Base-by-base conservation (phyloP, 1,284 basidiomycete species). In the Takashimella tepidaria region DNA sequence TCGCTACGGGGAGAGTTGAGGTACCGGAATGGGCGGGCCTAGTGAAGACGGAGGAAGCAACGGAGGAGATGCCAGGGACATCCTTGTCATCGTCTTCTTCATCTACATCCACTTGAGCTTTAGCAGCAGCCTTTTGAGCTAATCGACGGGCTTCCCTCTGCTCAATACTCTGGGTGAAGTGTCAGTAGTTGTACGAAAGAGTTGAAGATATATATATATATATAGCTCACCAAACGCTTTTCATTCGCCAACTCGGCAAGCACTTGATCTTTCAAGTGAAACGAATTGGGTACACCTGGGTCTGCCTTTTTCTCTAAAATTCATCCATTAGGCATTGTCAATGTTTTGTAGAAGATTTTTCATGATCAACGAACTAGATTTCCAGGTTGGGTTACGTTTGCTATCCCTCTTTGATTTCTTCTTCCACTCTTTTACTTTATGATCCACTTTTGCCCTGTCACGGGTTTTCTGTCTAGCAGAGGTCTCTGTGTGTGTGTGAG, bases 231-330 rank as follows among this genome's bases (percentile, higher is more conserved):
- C 58, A 79, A 74, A 66, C 86, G 80, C 59, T 89, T 83, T 70
- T 89, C 82, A 62, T 88, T 87, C 44, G 85, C 85, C 42, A 92
- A 82, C 70, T 98, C 95, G 13, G 91, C 91, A 42, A 98, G 80
- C 55, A 98, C 86, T 76, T 95, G 86, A 71, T 97, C 95, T 79
- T 98, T 98, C 82, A 88, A 96, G 3, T 93, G 95, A 78, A 93
- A 96, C 58, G 85, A 86, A 77, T 89, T 96, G n/a, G 95, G 95
- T 57, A 98, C 95, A 46, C 96, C 96, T 23, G 88, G 90, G 72
- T 98, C 95, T 73, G 85, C 81, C 81, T 90, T 75, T 80, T 84
- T 72, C 81, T 84, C 80, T 88, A 82, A 81, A 13, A 20, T n/a
- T 4, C 44, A 13, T 19, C 10, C 3, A 21, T 6, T 22, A 22